These are phyloP conservation scores for Aspergillus uvarum DNA, from an alignment of 2,329 filamentous ascomycete genomes.

Conservation along the genomic window DNA sequence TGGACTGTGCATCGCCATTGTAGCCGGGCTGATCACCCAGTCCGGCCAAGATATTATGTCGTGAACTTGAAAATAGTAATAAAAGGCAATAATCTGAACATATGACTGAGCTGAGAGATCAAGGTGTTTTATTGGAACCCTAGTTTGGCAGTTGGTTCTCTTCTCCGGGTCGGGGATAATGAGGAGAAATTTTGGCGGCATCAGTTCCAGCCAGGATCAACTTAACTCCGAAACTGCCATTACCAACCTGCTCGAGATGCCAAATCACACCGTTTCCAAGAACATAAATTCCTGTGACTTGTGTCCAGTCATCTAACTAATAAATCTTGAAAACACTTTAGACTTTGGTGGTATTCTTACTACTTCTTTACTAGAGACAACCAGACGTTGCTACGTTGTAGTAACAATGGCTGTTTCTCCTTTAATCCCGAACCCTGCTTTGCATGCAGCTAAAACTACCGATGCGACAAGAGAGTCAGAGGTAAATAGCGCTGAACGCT, in stretches of 20 bases:
- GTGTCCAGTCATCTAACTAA: not conserved
- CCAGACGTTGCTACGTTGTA: not conserved
- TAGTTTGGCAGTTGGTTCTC: not conserved
- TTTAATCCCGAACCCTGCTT: slow-evolving; percentile 40
- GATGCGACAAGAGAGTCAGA: slow-evolving; percentile 36
- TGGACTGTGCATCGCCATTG: slow-evolving; percentile 34
- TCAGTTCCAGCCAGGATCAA: slow-evolving; percentile 30
- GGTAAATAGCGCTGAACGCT: slow-evolving; percentile 34
- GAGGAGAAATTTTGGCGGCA: slow-evolving; percentile 30
- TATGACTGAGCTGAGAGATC: not conserved
- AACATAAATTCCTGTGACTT: not conserved
- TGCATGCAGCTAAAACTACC: slow-evolving; percentile 32
- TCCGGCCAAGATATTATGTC: not conserved
- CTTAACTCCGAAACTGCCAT: slow-evolving; percentile 26
- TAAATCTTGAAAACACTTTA: not conserved
- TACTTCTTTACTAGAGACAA: not conserved
- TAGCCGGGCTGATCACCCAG: not conserved
- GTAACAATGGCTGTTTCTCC: slow-evolving; percentile 46
- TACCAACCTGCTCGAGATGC: not conserved
- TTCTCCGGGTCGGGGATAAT: not conserved
- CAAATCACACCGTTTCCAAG: not conserved
- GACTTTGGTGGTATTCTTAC: not conserved
- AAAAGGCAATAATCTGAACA: not conserved
- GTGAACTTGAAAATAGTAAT: not conserved
- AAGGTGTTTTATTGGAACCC: not conserved